Base-by-base conservation (phyloP, 164 flowering plant genomes). In the Echeveria elegans region DNA sequence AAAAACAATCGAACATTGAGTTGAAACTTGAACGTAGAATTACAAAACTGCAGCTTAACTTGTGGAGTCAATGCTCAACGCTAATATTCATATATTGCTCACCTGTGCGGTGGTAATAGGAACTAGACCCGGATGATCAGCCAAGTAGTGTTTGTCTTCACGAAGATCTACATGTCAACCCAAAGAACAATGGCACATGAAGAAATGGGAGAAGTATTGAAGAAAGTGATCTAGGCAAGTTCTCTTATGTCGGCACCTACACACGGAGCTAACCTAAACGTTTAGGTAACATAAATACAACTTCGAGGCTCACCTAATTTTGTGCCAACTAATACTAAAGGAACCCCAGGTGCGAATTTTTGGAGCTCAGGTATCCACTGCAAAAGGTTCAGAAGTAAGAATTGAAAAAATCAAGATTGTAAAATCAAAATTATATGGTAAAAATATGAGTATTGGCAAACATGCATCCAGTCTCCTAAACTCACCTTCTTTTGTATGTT, bases 331-430 rank as follows among this genome's bases (percentile, higher is more conserved):
- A 94, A 77, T 24, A 94, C 96, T 1, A 94, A 73, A 0, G 99
- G 99, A 28, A 89, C 77, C 65, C 96, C 96, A 11, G 97, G 96
- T 26, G 97, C 90, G 74, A 60, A 87, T 74, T 89, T 97, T 77
- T 91, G 96, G 77, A 94, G 96, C 71, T 94, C 99, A 18, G 94
- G 96, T 71, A 94, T 82, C 99, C 99, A 94, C 99, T 94, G 96
- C 73, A 47, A 76, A 66, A 43, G 24, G 77, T 72, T 72, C 15
- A 30, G 1, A 43, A 14, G 53, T 72, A 64, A 82, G 68, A 47
- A 67, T 48, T 14, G 53, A 45, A 11, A 32, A 52, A 11, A 38
- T 26, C 1, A 52, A 31, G 48, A 52, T 52, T 37, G 28, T 11
- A 21, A 65, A 50, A 56, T 56, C 32, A 5, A 1, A 18, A 29